These are phyloP conservation scores for Neurospora intermedia DNA, from an alignment of 495 filamentous ascomycete species.

Conservation along the genomic window DNA sequence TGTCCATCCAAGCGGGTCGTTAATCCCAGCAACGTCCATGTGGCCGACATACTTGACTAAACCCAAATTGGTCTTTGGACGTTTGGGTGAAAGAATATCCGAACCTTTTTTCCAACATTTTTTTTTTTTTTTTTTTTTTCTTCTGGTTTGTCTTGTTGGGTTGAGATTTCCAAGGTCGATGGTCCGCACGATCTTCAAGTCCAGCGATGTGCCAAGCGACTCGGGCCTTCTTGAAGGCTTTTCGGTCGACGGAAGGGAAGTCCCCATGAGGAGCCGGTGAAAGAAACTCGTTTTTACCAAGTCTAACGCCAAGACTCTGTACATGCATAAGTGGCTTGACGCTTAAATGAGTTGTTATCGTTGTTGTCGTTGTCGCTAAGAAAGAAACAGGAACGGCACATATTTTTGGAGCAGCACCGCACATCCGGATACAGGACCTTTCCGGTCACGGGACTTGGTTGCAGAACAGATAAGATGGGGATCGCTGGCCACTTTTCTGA, in stretches of 20 bases:
- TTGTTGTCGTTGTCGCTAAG: background rate
- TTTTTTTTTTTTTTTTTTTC: background rate
- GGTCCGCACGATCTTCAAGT: background rate
- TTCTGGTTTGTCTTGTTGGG: background rate
- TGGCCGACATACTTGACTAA: background rate
- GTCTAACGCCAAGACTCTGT: background rate
- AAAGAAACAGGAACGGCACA: background rate
- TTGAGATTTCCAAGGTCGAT: background rate
- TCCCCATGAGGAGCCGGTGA: background rate
- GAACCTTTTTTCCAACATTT: background rate
- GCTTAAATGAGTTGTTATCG: background rate
- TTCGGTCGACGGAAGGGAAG: background rate
- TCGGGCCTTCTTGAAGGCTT: background rate
- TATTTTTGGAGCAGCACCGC: background rate
- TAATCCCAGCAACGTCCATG: background rate
- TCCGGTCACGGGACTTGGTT: background rate
- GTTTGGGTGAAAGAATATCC: background rate
- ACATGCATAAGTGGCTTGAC: background rate
- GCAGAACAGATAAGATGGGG: background rate
- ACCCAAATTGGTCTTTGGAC: background rate
- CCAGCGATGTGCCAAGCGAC: background rate
- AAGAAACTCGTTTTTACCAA: background rate
- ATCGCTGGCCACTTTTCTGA: background rate
- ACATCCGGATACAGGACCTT: background rate
- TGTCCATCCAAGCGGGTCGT: background rate